Percentiles rank a stretch among this genome's conserved stretches.
phyloP scores from a whole-genome alignment of 2,329 filamentous ascomycete genomes.

The Talaromyces rugulosus region DNA sequence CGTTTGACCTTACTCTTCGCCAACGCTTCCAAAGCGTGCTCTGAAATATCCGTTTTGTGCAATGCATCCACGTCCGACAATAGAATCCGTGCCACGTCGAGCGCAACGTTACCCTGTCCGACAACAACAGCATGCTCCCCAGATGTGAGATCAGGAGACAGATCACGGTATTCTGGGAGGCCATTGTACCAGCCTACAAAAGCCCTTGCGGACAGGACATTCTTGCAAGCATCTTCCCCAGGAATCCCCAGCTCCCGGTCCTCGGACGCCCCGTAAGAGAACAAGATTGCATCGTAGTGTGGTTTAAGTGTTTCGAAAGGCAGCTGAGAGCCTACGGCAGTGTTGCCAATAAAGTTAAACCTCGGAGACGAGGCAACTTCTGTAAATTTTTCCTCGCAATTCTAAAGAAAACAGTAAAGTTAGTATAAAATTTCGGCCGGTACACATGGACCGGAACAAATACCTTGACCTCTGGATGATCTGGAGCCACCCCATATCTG shows the following conservation, averaged over 20 bases:
- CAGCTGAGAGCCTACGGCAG: constrained; percentile 68
- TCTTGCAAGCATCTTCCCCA: constrained; percentile 64
- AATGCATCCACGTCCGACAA: constrained; percentile 71
- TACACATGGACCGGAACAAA: neutral
- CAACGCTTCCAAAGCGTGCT: constrained; percentile 71
- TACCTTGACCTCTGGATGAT: constrained; percentile 97
- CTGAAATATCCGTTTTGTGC: constrained; percentile 81
- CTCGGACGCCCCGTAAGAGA: constrained; percentile 85
- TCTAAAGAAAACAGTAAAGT: constrained; percentile 49
- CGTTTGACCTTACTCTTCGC: constrained; percentile 68
- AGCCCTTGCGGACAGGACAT: constrained; percentile 80
- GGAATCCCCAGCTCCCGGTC: constrained; percentile 75
- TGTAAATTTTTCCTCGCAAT: constrained; percentile 89
- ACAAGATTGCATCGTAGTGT: constrained; percentile 88
- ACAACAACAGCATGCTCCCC: constrained; percentile 83
- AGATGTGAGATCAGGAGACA: constrained; percentile 68
- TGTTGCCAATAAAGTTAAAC: constrained; percentile 90
- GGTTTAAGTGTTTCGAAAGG: constrained; percentile 65
- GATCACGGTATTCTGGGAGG: constrained; percentile 70
- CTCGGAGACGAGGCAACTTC: constrained; percentile 76
- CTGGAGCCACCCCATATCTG: constrained; percentile 92
- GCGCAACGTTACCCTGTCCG: constrained; percentile 91
- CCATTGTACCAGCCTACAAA: constrained; percentile 99
- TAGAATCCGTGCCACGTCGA: constrained; percentile 88
- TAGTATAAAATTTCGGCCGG: neutral